Percentiles rank a stretch among this genome's conserved stretches.
Evolutionary conservation across 2,329 filamentous ascomycete species (phyloP).

Genomic region (Talaromyces albobiverticillius): DNA sequence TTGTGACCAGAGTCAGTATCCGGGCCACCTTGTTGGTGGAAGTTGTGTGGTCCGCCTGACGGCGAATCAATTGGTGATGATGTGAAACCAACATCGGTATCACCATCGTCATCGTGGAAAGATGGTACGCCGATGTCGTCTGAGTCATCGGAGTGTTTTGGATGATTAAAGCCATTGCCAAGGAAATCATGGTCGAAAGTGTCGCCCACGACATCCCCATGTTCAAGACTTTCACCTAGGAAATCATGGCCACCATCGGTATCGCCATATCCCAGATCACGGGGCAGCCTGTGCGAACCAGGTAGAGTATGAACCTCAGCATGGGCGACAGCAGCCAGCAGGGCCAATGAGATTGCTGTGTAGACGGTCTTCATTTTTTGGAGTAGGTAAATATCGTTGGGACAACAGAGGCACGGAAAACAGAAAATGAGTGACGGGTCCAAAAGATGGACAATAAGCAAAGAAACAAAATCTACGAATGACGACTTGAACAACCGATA

Average conservation of each 20-base stretch:
- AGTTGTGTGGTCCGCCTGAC: conserved; percentile 6
- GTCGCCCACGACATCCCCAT: conserved; percentile 8
- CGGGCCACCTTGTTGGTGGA: conserved; percentile 6
- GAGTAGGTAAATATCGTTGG: conserved; percentile 12
- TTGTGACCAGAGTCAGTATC: conserved; percentile 6
- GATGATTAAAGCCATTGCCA: conserved; percentile 3
- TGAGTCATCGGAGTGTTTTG: neutral
- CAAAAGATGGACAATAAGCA: conserved; percentile 14
- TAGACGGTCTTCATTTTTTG: conserved; percentile 34
- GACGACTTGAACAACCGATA: conserved; percentile 1
- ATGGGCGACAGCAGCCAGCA: conserved; percentile 31
- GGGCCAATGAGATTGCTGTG: conserved; percentile 33
- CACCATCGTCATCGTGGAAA: neutral
- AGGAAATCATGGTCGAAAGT: conserved; percentile 11
- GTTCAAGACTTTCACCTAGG: conserved; percentile 7
- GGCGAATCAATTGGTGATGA: neutral
- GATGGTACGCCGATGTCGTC: too few relatives aligned
- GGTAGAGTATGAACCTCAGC: conserved; percentile 19
- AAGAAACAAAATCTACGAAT: conserved; percentile 14
- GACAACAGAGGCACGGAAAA: conserved; percentile 1
- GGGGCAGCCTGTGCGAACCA: neutral
- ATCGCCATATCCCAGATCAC: conserved; percentile 1
- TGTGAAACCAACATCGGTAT: neutral
- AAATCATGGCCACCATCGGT: conserved; percentile 6
- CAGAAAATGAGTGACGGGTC: conserved; percentile 13